These are phyloP conservation scores for Pythium chondricola DNA, from an alignment of 352 stramenopile species.

Conservation along the genomic window DNA sequence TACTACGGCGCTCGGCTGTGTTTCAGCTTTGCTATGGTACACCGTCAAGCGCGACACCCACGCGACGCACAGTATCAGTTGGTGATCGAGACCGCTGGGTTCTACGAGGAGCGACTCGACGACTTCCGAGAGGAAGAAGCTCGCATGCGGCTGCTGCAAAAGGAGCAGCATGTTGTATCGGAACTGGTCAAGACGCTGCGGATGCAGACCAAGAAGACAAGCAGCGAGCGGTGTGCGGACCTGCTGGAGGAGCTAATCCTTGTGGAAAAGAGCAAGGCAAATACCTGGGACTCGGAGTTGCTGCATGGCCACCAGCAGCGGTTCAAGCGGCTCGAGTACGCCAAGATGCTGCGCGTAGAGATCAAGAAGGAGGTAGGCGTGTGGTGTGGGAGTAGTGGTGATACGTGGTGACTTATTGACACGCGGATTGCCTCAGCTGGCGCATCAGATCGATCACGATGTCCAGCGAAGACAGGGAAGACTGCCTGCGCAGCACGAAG, in stretches of 20 bases:
- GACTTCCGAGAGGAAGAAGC: constrained; percentile 67
- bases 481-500: neutral
- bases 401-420: too few species aligned
- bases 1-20: constrained; percentile 51
- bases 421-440: constrained; percentile 33
- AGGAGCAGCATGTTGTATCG: constrained; percentile 60
- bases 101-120: constrained; percentile 45
- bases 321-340: constrained; percentile 54
- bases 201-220: constrained; percentile 57
- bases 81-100: constrained; percentile 9
- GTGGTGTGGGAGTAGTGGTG: too few species aligned
- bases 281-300: constrained; percentile 61
- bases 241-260: constrained; percentile 57
- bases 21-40: constrained; percentile 52
- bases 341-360: constrained; percentile 49
- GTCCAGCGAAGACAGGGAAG: constrained; percentile 19
- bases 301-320: constrained; percentile 64
- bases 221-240: constrained; percentile 41
- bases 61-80: constrained; percentile 7
- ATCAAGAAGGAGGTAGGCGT: constrained; percentile 65
- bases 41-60: constrained; percentile 6
- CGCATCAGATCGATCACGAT: constrained; percentile 54
- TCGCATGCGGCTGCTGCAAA: constrained; percentile 33
- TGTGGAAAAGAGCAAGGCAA: constrained; percentile 47
- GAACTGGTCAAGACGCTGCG: constrained; percentile 69